phyloP scores from a whole-genome alignment of 2,329 filamentous ascomycete species.

The Dissoconium aciculare region DNA sequence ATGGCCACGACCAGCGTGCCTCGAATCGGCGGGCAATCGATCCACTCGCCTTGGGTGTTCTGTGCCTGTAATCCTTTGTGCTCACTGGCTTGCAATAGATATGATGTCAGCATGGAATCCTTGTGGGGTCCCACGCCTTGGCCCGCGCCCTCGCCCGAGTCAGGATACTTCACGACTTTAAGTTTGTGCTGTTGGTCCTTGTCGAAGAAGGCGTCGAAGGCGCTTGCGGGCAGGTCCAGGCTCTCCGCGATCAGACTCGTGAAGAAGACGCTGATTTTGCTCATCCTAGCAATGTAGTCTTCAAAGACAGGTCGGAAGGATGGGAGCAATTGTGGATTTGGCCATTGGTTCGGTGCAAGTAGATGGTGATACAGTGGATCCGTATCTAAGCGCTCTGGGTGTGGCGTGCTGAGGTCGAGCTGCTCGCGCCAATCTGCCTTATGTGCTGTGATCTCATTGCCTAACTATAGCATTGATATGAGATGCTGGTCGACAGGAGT shows the following conservation, averaged over 20 bases:
- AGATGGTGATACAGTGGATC: conserved; percentile 62
- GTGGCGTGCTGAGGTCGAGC: conserved; percentile 70
- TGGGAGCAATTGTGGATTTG: conserved; percentile 46
- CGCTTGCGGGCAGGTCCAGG: conserved; percentile 52
- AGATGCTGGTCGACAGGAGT: conserved; percentile 1
- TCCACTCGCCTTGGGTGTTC: conserved; percentile 63
- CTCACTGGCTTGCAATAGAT: conserved; percentile 63
- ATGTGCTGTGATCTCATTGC: conserved; percentile 53
- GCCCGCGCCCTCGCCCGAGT: conserved; percentile 42
- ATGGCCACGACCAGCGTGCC: conserved; percentile 77
- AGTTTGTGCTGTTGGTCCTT: conserved; percentile 61
- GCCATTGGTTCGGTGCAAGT: conserved; percentile 67
- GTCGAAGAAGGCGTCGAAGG: conserved; percentile 71
- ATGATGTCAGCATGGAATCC: conserved; percentile 69
- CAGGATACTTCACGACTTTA: conserved; percentile 78
- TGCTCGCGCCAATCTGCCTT: conserved; percentile 70
- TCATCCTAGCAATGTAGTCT: conserved; percentile 66
- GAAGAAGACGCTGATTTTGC: conserved; percentile 54
- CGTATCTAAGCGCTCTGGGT: conserved; percentile 45
- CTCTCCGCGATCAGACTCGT: conserved; percentile 71
- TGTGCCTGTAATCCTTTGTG: conserved; percentile 71
- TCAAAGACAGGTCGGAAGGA: conserved; percentile 53
- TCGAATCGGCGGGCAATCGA: conserved; percentile 61
- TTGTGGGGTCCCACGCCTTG: conserved; percentile 64
- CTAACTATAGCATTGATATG: too few species aligned